Base-by-base conservation (phyloP, 345 rosid genomes). In the Geranium brycei region DNA sequence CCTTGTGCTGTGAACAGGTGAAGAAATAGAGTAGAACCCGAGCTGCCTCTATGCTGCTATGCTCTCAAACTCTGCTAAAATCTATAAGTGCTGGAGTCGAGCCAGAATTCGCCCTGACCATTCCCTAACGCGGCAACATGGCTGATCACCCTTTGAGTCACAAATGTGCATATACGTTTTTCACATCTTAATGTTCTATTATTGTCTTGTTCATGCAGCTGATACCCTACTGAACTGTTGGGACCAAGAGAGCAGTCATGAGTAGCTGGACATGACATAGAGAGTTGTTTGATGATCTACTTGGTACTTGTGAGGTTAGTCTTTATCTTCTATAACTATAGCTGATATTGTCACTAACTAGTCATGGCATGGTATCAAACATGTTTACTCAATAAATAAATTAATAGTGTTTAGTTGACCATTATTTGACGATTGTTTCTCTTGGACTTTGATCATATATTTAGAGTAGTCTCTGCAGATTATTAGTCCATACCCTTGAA, bases 101-200 rank as follows among this genome's bases (percentile, higher is more conserved):
- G 75, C 89, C 91, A 0, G 89, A 80, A 63, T 62, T 83, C 30
- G 95, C 99, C 5, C 66, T 93, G 60, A 88, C 97, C 73, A 85
- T 93, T 65, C 96, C 99, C 19, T 83, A 90, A 63, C 87, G 91
- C 51, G 90, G 97, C 85, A 83, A 90, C 80, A 68, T 93, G 28
- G 75, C 75, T 60, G 72, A 79, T 73, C 91, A 91, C 61, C 97
- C 97, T 7, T 77, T 83, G 13, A 97, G 97, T 64, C 87, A 86
- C 81, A 79, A 83, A 72, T 93, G 99, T 66, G 95, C 96, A 86
- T 87, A 95, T 87, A 59, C 17, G 65, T 41, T 57, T 47, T 47
- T 35, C 41, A 35, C 10, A 4, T 7, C 10, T 35, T 35, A 35
- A 1, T 35, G 5, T 35, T 35, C 41, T 11, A 47, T 47, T 47